Evolutionary conservation across 768 basidiomycete genomes (phyloP).

Genomic region (Cystofilobasidium macerans): DNA sequence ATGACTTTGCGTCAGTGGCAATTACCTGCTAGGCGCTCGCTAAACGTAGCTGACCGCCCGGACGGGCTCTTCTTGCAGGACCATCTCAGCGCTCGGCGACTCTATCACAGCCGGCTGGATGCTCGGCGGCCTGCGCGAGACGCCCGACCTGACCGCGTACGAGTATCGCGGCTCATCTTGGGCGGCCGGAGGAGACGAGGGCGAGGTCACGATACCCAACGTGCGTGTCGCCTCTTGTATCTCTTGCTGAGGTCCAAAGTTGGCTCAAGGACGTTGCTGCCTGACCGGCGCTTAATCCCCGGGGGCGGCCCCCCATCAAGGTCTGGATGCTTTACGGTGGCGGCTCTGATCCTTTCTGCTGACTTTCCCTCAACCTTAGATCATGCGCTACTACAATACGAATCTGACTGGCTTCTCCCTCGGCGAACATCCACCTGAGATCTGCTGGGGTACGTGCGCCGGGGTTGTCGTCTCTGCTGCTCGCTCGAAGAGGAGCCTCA

Average conservation of each 20-base stretch:
- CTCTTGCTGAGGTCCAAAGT: background rate
- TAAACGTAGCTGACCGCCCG: no score
- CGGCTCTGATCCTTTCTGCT: background rate
- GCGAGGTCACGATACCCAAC: constrained; percentile 15
- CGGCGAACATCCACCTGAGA: constrained; percentile 15
- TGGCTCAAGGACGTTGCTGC: no score
- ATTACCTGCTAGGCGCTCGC: no score
- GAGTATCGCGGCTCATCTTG: constrained; percentile 20
- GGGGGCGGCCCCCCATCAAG: no score
- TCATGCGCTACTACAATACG: constrained; percentile 18
- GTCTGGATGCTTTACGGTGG: no score
- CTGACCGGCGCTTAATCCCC: no score
- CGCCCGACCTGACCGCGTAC: constrained; percentile 6
- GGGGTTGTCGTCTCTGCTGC: background rate
- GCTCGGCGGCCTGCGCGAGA: constrained; percentile 1
- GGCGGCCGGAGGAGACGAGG: constrained; percentile 19
- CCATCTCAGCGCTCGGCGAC: constrained; percentile 20
- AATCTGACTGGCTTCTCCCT: constrained; percentile 16
- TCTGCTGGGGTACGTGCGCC: constrained; percentile 24
- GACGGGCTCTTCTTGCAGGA: no score
- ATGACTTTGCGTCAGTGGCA: no score
- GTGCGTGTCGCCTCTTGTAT: background rate
- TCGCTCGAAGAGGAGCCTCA: constrained; percentile 1
- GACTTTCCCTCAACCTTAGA: no score
- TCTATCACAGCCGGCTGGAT: constrained; percentile 26